Conservation (phyloP, 1,284 basidiomycete genomes). For the Quambalaria eucalypti region DNA sequence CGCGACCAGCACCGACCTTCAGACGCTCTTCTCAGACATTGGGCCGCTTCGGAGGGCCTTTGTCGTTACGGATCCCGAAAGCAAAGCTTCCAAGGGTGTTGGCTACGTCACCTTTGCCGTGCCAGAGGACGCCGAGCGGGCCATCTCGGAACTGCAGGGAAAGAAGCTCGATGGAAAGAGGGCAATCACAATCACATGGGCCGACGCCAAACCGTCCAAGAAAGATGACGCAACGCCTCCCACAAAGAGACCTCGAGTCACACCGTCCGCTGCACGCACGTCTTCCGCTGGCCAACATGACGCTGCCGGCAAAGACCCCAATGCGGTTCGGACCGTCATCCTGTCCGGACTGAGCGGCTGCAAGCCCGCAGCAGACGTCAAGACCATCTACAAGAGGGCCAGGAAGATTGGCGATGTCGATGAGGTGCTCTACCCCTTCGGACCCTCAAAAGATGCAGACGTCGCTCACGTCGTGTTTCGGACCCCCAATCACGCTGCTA, state of each 20-base stretch:
- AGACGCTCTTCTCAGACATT: constrained; percentile 87
- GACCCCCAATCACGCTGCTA: constrained; percentile 61
- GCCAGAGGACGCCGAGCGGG: constrained; percentile 65
- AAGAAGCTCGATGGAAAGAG: constrained; percentile 35
- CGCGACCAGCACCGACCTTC: constrained; percentile 78
- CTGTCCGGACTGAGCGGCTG: constrained; percentile 34
- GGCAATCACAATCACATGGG: constrained; percentile 36
- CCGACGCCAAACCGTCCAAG: constrained; percentile 24
- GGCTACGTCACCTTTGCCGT: constrained; percentile 91
- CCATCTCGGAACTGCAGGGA: constrained; percentile 36
- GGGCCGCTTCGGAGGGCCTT: constrained; percentile 90
- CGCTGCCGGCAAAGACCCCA: constrained; percentile 18
- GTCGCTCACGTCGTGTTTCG: constrained; percentile 67
- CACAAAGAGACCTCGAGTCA: not conserved
- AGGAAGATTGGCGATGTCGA: constrained; percentile 45
- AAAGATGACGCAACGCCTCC: not conserved
- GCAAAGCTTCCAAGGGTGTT: constrained; percentile 85
- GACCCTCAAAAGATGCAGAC: constrained; percentile 14
- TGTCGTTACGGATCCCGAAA: constrained; percentile 69
- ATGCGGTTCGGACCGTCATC: constrained; percentile 40
- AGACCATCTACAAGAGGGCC: constrained; percentile 41
- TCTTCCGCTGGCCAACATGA: not conserved
- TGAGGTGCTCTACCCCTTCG: constrained; percentile 26
- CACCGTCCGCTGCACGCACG: not conserved
- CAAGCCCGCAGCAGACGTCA: constrained; percentile 28